A percentile compares a stretch with the other conserved stretches of the same genome.
These are phyloP conservation scores for Hibiscus trionum DNA, from an alignment of 345 rosid genomes.

Conservation along the genomic window DNA sequence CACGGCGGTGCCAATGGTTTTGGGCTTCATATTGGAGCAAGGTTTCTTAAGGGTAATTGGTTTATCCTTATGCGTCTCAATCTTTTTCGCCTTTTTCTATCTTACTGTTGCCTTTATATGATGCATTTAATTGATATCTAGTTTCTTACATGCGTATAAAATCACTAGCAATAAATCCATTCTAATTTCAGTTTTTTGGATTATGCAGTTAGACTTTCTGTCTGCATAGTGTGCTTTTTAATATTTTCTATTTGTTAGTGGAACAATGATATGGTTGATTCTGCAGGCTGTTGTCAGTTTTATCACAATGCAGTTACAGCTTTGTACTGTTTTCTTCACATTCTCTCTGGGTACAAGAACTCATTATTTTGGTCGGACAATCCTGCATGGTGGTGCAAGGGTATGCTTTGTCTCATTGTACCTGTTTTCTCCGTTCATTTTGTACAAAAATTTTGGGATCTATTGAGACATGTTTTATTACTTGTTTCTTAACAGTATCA, in stretches of 20 bases:
- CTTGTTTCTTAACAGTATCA: conserved; percentile 54
- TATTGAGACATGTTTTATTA: neutral
- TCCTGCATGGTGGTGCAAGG: conserved; percentile 98
- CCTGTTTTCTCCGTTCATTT: neutral
- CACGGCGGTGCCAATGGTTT: conserved; percentile 93
- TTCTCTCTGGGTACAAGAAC: conserved; percentile 93
- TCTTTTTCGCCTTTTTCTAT: neutral
- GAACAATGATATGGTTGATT: conserved; percentile 14
- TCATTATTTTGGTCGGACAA: conserved; percentile 93
- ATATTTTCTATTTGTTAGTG: neutral
- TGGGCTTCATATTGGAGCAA: conserved; percentile 65
- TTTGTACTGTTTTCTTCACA: conserved; percentile 95
- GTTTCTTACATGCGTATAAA: neutral
- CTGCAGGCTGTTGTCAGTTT: conserved; percentile 88
- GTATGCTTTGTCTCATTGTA: conserved; percentile 33
- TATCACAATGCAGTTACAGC: conserved; percentile 90
- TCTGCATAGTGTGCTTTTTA: neutral
- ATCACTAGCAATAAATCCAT: neutral
- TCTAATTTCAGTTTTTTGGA: neutral
- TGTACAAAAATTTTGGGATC: no score
- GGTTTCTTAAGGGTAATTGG: conserved; percentile 53
- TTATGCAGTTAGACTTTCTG: neutral
- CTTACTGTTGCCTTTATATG: neutral
- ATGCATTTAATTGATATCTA: neutral
- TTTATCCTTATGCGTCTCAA: neutral